Conservation (phyloP, 495 filamentous ascomycete species). For the Talaromyces liani region DNA sequence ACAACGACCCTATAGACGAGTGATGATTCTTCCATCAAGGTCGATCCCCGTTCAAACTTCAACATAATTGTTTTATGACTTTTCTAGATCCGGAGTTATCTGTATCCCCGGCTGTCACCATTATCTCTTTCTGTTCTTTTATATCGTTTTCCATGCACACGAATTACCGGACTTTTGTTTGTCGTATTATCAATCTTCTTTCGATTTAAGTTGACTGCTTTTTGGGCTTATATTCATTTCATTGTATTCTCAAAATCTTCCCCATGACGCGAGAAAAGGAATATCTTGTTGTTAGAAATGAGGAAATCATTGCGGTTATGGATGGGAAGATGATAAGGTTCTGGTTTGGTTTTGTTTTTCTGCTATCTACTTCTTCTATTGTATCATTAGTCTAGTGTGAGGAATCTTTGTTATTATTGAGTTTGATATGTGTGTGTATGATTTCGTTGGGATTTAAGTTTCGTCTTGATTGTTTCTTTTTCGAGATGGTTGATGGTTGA, state of each 20-base stretch:
- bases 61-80: background rate
- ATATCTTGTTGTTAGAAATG: background rate
- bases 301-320: background rate
- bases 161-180: background rate
- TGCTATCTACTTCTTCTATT: background rate
- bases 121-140: background rate
- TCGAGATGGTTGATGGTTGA: background rate
- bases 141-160: background rate
- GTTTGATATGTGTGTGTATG: background rate
- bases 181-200: background rate
- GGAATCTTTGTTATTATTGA: background rate
- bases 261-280: background rate
- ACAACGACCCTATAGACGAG: conserved; percentile 31
- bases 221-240: background rate
- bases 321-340: background rate
- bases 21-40: background rate
- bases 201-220: background rate
- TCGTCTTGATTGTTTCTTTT: background rate
- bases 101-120: background rate
- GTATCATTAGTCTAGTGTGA: background rate
- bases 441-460: background rate
- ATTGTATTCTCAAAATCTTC: background rate
- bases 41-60: background rate
- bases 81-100: conserved; percentile 1
- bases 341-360: background rate